Percentiles rank a stretch among this genome's conserved stretches.
Conservation (phyloP, 257 asterid species). For the Nicotiana undulata region DNA sequence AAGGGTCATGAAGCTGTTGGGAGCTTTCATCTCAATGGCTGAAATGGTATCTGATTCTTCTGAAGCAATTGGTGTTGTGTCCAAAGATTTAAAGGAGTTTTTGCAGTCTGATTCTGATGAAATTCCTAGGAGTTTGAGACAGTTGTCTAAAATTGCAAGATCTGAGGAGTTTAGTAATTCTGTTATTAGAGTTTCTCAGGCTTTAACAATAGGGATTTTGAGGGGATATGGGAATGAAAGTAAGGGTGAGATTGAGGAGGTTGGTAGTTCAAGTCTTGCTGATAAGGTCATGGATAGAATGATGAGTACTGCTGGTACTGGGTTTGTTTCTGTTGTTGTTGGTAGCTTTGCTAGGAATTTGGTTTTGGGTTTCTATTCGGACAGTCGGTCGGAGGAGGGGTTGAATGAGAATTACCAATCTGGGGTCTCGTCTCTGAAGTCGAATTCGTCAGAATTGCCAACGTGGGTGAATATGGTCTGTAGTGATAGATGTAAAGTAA, state of each 20-base stretch:
- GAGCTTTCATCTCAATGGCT: slow-evolving; percentile 58
- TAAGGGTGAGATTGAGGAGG: slow-evolving; percentile 32
- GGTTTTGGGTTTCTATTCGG: slow-evolving; percentile 60
- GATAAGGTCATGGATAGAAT: slow-evolving; percentile 66
- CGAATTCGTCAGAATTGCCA: slow-evolving; percentile 30
- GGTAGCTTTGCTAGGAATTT: slow-evolving; percentile 87
- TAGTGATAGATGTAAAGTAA: slow-evolving; percentile 52
- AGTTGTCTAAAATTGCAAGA: slow-evolving; percentile 62
- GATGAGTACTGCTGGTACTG: slow-evolving; percentile 77
- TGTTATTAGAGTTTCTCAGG: slow-evolving; percentile 39
- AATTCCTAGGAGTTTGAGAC: slow-evolving; percentile 83
- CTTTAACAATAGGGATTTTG: slow-evolving; percentile 59
- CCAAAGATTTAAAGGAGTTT: slow-evolving; percentile 86
- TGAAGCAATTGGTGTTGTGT: slow-evolving; percentile 50
- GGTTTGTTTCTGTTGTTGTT: slow-evolving; percentile 67
- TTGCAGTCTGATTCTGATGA: slow-evolving; percentile 71
- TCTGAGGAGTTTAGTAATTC: slow-evolving; percentile 60
- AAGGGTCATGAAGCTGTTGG: slow-evolving; percentile 45
- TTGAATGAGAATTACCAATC: slow-evolving; percentile 22
- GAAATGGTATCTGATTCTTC: slow-evolving; percentile 77
- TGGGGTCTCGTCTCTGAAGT: slow-evolving; percentile 10
- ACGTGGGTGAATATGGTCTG: slow-evolving; percentile 49
- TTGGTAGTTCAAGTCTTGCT: slow-evolving; percentile 25
- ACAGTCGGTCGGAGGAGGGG: slow-evolving; percentile 25
- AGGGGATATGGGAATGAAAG: slow-evolving; percentile 50